Evolutionary conservation across 1,139 yeast genomes (phyloP).

Genomic region (Hansenula sp.): DNA sequence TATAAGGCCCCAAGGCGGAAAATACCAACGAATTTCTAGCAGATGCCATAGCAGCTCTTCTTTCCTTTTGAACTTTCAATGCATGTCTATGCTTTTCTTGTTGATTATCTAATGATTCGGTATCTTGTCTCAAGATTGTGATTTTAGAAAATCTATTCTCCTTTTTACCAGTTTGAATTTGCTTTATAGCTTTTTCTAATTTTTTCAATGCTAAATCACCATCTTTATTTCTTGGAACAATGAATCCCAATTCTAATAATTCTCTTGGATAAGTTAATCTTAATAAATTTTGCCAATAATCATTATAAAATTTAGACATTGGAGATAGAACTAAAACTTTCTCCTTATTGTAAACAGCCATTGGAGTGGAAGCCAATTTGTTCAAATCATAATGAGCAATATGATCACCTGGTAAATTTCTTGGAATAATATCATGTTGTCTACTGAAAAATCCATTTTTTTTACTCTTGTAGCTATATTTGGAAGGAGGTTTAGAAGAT

Average conservation of each 20-base stretch:
- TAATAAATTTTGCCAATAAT: conserved; percentile 82
- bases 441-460: conserved; percentile 22
- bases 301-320: conserved; percentile 76
- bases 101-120: conserved; percentile 66
- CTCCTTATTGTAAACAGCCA: conserved; percentile 71
- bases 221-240: conserved; percentile 73
- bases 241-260: conserved; percentile 83
- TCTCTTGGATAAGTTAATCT: conserved; percentile 78
- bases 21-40: conserved; percentile 90
- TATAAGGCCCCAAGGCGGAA: conserved; percentile 84
- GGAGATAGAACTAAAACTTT: conserved; percentile 85
- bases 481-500: conserved; percentile 24
- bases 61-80: conserved; percentile 76
- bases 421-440: conserved; percentile 43
- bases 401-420: conserved; percentile 69
- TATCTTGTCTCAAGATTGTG: conserved; percentile 87
- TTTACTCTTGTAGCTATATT: conserved; percentile 23
- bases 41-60: conserved; percentile 87
- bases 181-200: conserved; percentile 72
- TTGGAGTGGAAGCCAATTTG: conserved; percentile 62
- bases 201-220: conserved; percentile 75
- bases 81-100: conserved; percentile 78
- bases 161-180: conserved; percentile 55
- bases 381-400: conserved; percentile 84
- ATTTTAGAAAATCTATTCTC: conserved; percentile 68